phyloP scores from a whole-genome alignment of 2,329 filamentous ascomycete genomes.

The Xylaria sp. region DNA sequence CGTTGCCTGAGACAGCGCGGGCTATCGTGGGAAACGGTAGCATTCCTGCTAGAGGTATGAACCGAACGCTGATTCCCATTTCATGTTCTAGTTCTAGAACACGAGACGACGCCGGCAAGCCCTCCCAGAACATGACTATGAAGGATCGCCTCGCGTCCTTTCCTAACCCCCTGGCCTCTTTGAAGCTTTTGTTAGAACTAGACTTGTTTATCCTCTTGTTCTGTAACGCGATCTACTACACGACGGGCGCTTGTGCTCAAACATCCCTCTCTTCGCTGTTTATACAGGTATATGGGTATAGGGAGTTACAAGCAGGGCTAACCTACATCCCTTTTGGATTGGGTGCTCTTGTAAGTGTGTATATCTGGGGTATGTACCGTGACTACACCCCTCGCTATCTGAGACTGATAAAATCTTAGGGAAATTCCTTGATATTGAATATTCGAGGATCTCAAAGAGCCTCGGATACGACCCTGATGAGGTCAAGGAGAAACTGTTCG shows the following conservation, averaged over 20 bases:
- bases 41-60: conserved; percentile 29
- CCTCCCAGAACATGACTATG: background rate
- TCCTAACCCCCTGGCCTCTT: conserved; percentile 35
- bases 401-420: conserved; percentile 12
- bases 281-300: conserved; percentile 39
- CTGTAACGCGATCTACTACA: conserved; percentile 43
- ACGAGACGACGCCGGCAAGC: background rate
- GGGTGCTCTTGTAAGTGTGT: conserved; percentile 34
- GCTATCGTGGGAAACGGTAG: conserved; percentile 35
- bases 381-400: background rate
- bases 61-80: conserved; percentile 23
- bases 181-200: conserved; percentile 28
- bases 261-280: conserved; percentile 41
- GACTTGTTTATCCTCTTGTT: conserved; percentile 34
- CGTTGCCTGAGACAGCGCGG: conserved; percentile 52
- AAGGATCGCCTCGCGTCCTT: conserved; percentile 5
- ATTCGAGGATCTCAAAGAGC: conserved; percentile 18
- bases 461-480: conserved; percentile 6
- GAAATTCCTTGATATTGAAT: conserved; percentile 32
- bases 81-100: background rate
- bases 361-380: conserved; percentile 36
- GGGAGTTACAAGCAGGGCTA: conserved; percentile 38
- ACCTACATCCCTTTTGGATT: conserved; percentile 40
- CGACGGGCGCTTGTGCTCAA: conserved; percentile 39
- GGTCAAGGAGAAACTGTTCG: background rate